A percentile compares a stretch with the other conserved stretches of the same genome.
Evolutionary conservation across 805 yeast species (phyloP).

Genomic region (Saturnispora galanensis): DNA sequence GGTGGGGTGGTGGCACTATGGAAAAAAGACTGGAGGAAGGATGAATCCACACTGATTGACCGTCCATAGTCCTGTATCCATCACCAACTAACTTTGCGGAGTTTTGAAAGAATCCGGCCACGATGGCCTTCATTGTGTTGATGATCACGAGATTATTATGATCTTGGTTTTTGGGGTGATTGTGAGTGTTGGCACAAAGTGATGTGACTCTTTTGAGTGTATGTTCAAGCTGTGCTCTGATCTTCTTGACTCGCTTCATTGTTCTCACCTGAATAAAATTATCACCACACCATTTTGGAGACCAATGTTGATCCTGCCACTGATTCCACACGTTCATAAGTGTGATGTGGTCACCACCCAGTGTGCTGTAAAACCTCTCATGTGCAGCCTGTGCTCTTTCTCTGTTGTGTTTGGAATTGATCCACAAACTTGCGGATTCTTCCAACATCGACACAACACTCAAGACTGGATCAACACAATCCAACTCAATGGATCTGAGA

Average conservation of each 20-base stretch:
- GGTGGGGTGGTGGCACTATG: conserved; percentile 62
- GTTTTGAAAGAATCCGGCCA: conserved; percentile 64
- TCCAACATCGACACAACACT: conserved; percentile 78
- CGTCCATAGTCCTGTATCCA: conserved; percentile 54
- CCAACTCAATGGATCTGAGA: conserved; percentile 47
- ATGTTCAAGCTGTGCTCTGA: conserved; percentile 56
- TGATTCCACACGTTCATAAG: conserved; percentile 65
- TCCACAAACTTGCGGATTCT: conserved; percentile 63
- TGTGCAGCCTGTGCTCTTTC: conserved; percentile 57
- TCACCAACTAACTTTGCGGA: conserved; percentile 59
- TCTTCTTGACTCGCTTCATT: conserved; percentile 55
- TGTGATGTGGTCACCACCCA: conserved; percentile 72
- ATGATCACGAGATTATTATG: conserved; percentile 20
- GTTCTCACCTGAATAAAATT: conserved; percentile 72
- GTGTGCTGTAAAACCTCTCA: conserved; percentile 39
- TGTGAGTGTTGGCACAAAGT: too few species aligned
- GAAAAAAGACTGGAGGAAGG: conserved; percentile 71
- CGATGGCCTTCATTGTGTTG: conserved; percentile 43
- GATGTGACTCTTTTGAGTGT: conserved; percentile 1
- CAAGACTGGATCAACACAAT: conserved; percentile 59
- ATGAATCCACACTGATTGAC: conserved; percentile 69
- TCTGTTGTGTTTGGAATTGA: conserved; percentile 57
- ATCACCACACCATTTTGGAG: conserved; percentile 77
- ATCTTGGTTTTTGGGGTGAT: too few species aligned
- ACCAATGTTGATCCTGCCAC: conserved; percentile 61